phyloP scores from a whole-genome alignment of 148 eudicot genomes.

The Simmondsia chinensis region DNA sequence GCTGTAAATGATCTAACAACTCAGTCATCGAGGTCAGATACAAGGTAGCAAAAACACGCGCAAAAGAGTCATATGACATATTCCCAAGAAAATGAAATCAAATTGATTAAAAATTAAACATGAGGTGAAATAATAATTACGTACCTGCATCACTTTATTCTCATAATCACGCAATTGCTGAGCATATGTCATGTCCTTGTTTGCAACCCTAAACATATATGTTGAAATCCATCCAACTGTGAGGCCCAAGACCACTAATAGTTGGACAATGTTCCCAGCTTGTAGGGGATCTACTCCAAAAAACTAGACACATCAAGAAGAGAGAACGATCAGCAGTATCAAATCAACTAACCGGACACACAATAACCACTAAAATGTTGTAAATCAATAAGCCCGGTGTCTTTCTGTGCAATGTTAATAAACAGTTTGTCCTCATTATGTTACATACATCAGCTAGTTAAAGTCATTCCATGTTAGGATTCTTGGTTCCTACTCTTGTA shows the following conservation, averaged over 20 bases:
- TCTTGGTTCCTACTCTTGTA: no score
- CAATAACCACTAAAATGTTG: not conserved
- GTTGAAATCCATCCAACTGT: slow-evolving; percentile 96
- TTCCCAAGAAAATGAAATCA: no score
- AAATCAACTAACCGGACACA: not conserved
- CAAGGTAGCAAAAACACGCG: no score
- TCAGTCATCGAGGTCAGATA: no score
- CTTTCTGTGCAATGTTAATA: no score
- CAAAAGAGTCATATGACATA: no score
- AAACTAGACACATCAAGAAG: slow-evolving; percentile 32
- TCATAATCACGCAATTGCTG: slow-evolving; percentile 92
- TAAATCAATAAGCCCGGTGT: not conserved
- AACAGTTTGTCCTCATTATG: no score
- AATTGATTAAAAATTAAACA: no score
- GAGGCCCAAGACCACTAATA: slow-evolving; percentile 80
- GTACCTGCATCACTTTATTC: slow-evolving; percentile 93
- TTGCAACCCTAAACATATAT: slow-evolving; percentile 87
- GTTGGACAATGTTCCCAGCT: slow-evolving; percentile 92
- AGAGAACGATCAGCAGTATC: not conserved
- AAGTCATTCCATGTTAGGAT: no score
- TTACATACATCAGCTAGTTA: no score
- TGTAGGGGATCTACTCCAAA: slow-evolving; percentile 87
- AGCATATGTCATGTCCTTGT: slow-evolving; percentile 97
- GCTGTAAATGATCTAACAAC: no score
- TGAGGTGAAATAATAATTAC: no score